These are phyloP conservation scores for Erysimum pusillum DNA, from an alignment of 441 rosid genomes.

Conservation along the genomic window DNA sequence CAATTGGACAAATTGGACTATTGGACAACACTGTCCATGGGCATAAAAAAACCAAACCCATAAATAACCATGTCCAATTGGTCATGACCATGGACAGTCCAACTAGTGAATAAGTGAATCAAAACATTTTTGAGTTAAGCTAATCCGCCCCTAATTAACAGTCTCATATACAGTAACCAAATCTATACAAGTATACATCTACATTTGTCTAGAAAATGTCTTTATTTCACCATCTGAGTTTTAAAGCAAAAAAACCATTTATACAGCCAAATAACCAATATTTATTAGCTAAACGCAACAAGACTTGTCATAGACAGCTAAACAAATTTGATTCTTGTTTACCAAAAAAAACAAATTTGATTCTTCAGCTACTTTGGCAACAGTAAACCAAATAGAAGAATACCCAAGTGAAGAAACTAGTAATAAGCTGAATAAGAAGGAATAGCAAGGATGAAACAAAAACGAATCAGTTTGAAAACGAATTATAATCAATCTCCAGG, in stretches of 20 bases:
- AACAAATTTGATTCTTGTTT: neutral
- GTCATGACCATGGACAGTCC: too few relatives aligned
- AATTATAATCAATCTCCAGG: neutral
- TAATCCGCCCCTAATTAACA: too few relatives aligned
- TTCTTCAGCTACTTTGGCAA: constrained; percentile 2
- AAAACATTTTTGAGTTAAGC: too few relatives aligned
- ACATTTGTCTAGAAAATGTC: too few relatives aligned
- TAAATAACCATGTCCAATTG: too few relatives aligned
- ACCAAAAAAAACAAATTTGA: neutral
- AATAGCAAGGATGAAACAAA: neutral
- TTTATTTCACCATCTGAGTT: neutral
- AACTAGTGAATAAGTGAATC: too few relatives aligned
- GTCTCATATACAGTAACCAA: too few relatives aligned
- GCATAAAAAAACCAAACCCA: too few relatives aligned
- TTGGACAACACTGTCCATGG: too few relatives aligned
- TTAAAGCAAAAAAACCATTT: neutral
- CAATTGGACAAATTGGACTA: too few relatives aligned
- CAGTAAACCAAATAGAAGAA: constrained; percentile 23
- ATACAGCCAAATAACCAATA: neutral
- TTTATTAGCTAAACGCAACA: neutral
- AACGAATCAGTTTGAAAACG: neutral
- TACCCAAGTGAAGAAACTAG: neutral
- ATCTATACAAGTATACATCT: too few relatives aligned
- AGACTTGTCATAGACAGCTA: neutral
- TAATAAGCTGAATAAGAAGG: neutral